Percentiles rank a stretch among this genome's conserved stretches.
Evolutionary conservation across 345 rosid genomes (phyloP).

Genomic region (Streptanthus diversifolius): DNA sequence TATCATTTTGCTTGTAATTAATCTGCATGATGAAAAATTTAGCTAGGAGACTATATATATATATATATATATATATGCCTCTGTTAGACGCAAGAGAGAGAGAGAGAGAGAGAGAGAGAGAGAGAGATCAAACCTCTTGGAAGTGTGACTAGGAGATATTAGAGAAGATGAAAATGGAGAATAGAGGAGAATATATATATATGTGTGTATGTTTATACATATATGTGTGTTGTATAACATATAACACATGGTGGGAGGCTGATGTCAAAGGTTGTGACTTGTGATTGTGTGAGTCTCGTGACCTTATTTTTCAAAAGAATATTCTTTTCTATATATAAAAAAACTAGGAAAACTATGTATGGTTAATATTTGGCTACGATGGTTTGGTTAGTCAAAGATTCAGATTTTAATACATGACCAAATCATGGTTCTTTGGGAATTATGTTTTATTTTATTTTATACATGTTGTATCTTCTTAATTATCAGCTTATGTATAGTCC

Average conservation of each 20-base stretch:
- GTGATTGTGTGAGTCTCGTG: conserved; percentile 30
- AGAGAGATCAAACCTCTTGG: conserved; percentile 16
- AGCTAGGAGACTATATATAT: not conserved
- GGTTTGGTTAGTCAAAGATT: conserved; percentile 17
- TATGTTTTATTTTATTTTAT: not conserved
- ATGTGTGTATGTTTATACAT: not conserved
- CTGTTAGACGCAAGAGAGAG: not conserved
- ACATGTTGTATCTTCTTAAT: not conserved
- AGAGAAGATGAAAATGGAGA: conserved; percentile 24
- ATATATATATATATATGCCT: not conserved
- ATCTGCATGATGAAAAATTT: not conserved
- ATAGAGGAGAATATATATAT: not conserved
- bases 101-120: not conserved
- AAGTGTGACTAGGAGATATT: conserved; percentile 16
- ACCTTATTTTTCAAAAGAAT: conserved; percentile 15
- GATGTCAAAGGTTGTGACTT: conserved; percentile 27
- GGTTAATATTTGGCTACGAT: conserved; percentile 2
- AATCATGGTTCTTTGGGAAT: not conserved
- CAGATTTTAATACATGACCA: conserved; percentile 5
- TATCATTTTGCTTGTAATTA: not conserved
- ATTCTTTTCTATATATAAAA: not conserved
- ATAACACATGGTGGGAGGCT: conserved; percentile 14
- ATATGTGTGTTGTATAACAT: not conserved
- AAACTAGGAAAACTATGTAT: not conserved
- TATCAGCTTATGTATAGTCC: not conserved